phyloP scores from a whole-genome alignment of 495 filamentous ascomycete species.

The Durotheca rogersii region DNA sequence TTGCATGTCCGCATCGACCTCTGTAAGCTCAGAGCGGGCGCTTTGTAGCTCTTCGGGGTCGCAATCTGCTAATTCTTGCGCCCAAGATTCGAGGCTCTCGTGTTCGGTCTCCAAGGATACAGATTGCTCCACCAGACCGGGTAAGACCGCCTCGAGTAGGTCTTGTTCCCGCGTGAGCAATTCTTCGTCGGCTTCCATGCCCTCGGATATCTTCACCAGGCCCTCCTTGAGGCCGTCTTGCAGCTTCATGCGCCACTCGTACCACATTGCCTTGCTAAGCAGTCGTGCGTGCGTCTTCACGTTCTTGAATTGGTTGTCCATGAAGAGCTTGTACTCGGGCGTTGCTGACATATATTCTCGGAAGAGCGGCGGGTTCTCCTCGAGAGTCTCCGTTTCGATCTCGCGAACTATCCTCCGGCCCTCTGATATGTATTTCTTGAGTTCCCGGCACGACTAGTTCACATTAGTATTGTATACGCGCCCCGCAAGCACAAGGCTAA shows the following conservation, averaged over 20 bases:
- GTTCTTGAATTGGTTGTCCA: conserved; percentile 97
- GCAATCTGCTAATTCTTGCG: conserved; percentile 73
- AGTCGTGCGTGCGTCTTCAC: conserved; percentile 89
- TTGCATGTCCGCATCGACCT: conserved; percentile 65
- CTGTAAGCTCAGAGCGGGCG: conserved; percentile 62
- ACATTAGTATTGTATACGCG: conserved; percentile 35
- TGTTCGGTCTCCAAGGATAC: conserved; percentile 62
- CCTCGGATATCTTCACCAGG: conserved; percentile 68
- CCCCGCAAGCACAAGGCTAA: conserved; percentile 5
- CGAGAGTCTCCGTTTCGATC: conserved; percentile 82
- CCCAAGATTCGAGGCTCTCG: conserved; percentile 63
- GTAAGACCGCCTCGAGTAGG: conserved; percentile 64
- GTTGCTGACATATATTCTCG: conserved; percentile 86
- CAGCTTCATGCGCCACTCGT: conserved; percentile 93
- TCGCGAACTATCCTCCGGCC: conserved; percentile 82
- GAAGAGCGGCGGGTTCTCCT: conserved; percentile 88
- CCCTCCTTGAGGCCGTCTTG: conserved; percentile 80
- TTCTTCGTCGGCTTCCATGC: conserved; percentile 73
- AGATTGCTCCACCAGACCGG: conserved; percentile 59
- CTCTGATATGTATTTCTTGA: conserved; percentile 93
- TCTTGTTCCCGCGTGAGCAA: conserved; percentile 66
- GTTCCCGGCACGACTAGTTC: conserved; percentile 77
- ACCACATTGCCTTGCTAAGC: conserved; percentile 93
- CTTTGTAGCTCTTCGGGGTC: conserved; percentile 74
- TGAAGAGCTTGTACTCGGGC: conserved; percentile 75